These are phyloP conservation scores for Pseudocercospora pini-densiflorae DNA, from an alignment of 2,329 filamentous ascomycete genomes.

Conservation along the genomic window DNA sequence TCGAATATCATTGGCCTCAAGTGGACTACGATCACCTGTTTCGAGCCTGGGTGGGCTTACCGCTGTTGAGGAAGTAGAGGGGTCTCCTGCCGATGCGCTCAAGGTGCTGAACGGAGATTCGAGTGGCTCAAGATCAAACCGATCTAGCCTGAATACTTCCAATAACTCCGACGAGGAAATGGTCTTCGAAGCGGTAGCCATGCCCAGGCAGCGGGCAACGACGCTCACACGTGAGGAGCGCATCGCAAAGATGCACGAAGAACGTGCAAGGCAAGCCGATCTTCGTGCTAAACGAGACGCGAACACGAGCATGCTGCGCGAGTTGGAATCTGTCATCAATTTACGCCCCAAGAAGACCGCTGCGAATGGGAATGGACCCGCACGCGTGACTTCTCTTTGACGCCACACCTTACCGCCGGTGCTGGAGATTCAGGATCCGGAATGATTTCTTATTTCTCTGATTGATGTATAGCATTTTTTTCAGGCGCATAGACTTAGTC, in stretches of 20 bases:
- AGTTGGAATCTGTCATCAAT: constrained; percentile 85
- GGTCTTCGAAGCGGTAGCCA: constrained; percentile 88
- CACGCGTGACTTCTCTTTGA: constrained; percentile 21
- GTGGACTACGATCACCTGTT: constrained; percentile 53
- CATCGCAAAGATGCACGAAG: constrained; percentile 84
- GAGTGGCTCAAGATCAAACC: constrained; percentile 37
- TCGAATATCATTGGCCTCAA: constrained; percentile 55
- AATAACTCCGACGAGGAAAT: constrained; percentile 63
- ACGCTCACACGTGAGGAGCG: constrained; percentile 83
- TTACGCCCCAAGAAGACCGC: constrained; percentile 27
- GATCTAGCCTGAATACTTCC: constrained; percentile 56
- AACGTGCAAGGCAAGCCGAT: constrained; percentile 74
- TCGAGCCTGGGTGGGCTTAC: constrained; percentile 67
- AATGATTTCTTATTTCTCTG: not conserved
- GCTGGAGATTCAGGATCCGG: not conserved
- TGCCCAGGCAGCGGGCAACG: constrained; percentile 63
- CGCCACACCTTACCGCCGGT: not conserved
- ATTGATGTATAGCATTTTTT: not conserved
- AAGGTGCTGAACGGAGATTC: constrained; percentile 77
- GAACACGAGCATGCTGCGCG: constrained; percentile 86
- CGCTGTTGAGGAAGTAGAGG: constrained; percentile 56
- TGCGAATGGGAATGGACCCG: constrained; percentile 16
- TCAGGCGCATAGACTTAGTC: not conserved
- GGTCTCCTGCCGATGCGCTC: constrained; percentile 70
- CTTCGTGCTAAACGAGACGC: constrained; percentile 77